Conservation (phyloP, 495 filamentous ascomycete genomes). For the Hypoxylon lienhwacheense region DNA sequence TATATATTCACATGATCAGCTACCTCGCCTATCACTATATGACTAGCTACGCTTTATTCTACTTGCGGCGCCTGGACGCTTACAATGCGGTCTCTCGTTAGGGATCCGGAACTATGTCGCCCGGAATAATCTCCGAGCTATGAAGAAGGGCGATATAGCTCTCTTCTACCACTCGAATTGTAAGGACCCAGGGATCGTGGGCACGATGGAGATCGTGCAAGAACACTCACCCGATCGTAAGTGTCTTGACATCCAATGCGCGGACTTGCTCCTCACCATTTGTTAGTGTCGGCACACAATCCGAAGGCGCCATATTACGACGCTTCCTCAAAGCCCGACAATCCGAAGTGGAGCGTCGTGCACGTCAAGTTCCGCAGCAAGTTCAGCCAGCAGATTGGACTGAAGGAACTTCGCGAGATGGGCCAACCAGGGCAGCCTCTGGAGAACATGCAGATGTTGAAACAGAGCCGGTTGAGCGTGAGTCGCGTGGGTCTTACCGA, state of each 20-base stretch:
- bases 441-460: conserved; percentile 82
- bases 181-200: conserved; percentile 86
- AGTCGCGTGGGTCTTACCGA: conserved; percentile 70
- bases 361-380: conserved; percentile 84
- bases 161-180: conserved; percentile 99
- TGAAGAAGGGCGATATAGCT: conserved; percentile 88
- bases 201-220: conserved; percentile 88
- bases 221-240: conserved; percentile 79
- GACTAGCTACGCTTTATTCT: conserved; percentile 1
- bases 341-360: conserved; percentile 86
- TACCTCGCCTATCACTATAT: neutral
- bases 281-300: conserved; percentile 76
- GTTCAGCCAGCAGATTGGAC: conserved; percentile 68
- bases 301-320: conserved; percentile 81
- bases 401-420: conserved; percentile 72
- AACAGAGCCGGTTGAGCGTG: conserved; percentile 79
- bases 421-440: conserved; percentile 62
- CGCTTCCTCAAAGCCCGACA: conserved; percentile 66
- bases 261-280: conserved; percentile 23
- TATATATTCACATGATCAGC: conserved; percentile 4
- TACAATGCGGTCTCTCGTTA: conserved; percentile 29
- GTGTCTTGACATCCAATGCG: conserved; percentile 26
- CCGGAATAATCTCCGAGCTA: conserved; percentile 82
- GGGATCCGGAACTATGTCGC: conserved; percentile 59
- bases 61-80: conserved; percentile 15